Evolutionary conservation across 352 stramenopile genomes (phyloP).

Genomic region (Pythium myriotylum): DNA sequence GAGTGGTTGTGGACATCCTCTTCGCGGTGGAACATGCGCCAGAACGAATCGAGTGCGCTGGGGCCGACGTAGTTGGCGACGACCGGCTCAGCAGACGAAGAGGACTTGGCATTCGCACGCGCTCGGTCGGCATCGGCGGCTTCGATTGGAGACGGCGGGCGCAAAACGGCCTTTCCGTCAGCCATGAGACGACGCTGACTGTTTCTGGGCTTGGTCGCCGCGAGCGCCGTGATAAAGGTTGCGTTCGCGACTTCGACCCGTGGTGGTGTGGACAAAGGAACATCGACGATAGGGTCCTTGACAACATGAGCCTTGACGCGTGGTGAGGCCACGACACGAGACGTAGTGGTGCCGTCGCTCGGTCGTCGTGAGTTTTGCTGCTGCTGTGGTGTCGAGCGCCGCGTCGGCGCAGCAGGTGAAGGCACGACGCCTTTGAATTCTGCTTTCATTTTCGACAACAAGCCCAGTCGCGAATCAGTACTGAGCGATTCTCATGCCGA

Average conservation of each 20-base stretch:
- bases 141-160: constrained; percentile 68
- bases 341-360: constrained; percentile 23
- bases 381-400: constrained; percentile 17
- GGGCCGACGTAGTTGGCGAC: constrained; percentile 63
- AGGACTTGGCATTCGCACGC: constrained; percentile 5
- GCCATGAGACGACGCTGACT: background rate
- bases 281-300: background rate
- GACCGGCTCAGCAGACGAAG: constrained; percentile 21
- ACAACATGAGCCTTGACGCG: constrained; percentile 26
- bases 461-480: background rate
- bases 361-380: constrained; percentile 18
- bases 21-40: constrained; percentile 72
- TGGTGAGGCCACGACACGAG: too few relatives aligned
- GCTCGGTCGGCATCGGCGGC: constrained; percentile 34
- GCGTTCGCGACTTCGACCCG: background rate
- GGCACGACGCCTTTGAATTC: constrained; percentile 30
- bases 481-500: too few relatives aligned
- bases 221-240: constrained; percentile 57
- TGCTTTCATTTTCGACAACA: constrained; percentile 20
- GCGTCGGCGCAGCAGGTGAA: constrained; percentile 19
- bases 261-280: constrained; percentile 3
- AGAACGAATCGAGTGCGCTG: constrained; percentile 65
- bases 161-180: constrained; percentile 17
- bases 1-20: constrained; percentile 62
- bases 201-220: constrained; percentile 27